These are phyloP conservation scores for Puccinia coronata DNA, from an alignment of 1,284 basidiomycete species.

Conservation along the genomic window DNA sequence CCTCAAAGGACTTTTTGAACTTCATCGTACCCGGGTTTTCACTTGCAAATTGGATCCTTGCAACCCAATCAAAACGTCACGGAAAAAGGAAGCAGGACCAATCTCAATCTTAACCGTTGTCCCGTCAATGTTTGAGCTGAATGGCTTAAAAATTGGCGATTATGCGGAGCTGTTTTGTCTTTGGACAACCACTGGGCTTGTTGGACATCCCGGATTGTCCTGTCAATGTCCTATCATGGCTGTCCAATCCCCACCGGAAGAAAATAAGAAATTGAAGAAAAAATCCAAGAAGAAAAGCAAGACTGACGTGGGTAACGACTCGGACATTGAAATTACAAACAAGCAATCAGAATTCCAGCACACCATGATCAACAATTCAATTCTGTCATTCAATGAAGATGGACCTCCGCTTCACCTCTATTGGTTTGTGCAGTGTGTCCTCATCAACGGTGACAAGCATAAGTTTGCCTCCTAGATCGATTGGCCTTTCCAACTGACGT, in stretches of 20 bases:
- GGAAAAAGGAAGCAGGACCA: not conserved
- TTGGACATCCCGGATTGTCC: not conserved
- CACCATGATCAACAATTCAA: not conserved
- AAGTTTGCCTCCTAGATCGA: not conserved
- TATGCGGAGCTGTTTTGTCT: not conserved
- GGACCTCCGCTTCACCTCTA: not conserved
- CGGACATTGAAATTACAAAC: too few relatives aligned
- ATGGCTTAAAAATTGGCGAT: too few relatives aligned
- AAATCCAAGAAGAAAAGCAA: too few relatives aligned
- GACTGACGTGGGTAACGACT: too few relatives aligned
- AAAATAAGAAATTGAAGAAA: not conserved
- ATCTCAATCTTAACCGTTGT: not conserved
- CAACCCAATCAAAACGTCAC: not conserved
- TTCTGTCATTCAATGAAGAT: not conserved
- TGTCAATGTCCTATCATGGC: not conserved
- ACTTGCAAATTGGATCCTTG: not conserved
- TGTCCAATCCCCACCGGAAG: too few relatives aligned
- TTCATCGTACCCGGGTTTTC: not conserved
- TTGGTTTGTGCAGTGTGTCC: not conserved
- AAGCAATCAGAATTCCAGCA: too few relatives aligned
- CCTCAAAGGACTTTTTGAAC: not conserved
- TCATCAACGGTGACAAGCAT: not conserved
- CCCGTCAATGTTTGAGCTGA: too few relatives aligned
- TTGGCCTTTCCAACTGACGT: not conserved
- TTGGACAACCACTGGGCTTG: not conserved